Evolutionary conservation across 1,139 yeast species (phyloP).

Genomic region (Candida sp.): DNA sequence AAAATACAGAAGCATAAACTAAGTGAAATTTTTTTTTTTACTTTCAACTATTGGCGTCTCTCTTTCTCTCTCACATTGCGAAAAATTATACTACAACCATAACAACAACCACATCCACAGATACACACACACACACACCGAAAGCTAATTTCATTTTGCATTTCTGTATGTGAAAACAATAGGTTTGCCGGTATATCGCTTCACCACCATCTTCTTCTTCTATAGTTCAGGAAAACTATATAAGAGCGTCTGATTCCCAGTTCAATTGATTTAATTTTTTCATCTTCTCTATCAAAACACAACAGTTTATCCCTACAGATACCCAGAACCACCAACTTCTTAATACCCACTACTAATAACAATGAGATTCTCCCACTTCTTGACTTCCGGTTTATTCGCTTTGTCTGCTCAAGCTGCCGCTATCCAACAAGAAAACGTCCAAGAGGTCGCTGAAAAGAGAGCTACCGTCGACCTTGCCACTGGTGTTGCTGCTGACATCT

Average conservation of each 20-base stretch:
- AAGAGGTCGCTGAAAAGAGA: conserved; percentile 4
- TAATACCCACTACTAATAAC: background rate
- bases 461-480: background rate
- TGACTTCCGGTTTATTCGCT: conserved; percentile 3
- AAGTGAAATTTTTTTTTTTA: background rate
- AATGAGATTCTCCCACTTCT: conserved; percentile 4
- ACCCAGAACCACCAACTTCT: background rate
- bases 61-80: background rate
- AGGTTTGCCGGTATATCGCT: no score
- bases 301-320: background rate
- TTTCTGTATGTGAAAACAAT: no score
- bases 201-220: background rate
- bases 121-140: no score
- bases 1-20: background rate
- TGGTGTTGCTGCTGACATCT: conserved; percentile 1
- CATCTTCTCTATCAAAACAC: background rate
- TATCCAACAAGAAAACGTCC: background rate
- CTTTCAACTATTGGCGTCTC: background rate
- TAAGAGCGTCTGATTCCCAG: background rate
- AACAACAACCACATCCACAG: background rate
- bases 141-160: background rate
- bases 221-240: background rate
- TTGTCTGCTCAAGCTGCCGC: conserved; percentile 6
- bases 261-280: background rate
- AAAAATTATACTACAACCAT: background rate